Percentiles rank a stretch among this genome's conserved stretches.
Conservation (phyloP, 1,139 yeast genomes). For the Blastobotrys illinoisensis region DNA sequence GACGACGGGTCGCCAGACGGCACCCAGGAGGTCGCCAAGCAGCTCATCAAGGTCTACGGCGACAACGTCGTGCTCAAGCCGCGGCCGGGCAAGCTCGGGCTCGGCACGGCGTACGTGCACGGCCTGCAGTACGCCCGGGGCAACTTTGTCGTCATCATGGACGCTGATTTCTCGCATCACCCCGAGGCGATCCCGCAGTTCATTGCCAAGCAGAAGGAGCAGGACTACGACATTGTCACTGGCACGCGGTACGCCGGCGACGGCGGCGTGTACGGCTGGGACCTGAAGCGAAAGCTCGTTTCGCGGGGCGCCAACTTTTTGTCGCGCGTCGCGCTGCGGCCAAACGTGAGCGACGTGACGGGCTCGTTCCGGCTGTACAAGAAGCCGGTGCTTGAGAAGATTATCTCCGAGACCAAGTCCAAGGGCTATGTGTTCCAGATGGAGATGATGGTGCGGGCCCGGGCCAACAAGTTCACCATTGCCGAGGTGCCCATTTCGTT, state of each 20-base stretch:
- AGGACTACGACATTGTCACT: slow-evolving; percentile 71
- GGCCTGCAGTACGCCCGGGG: slow-evolving; percentile 72
- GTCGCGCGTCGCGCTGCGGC: slow-evolving; percentile 67
- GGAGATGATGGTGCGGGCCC: slow-evolving; percentile 87
- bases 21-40: slow-evolving; percentile 67
- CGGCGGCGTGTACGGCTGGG: slow-evolving; percentile 87
- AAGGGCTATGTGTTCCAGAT: slow-evolving; percentile 85
- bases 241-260: slow-evolving; percentile 79
- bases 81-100: slow-evolving; percentile 73
- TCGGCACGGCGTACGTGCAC: slow-evolving; percentile 75
- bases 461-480: slow-evolving; percentile 61
- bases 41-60: slow-evolving; percentile 61
- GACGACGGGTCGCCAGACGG: slow-evolving; percentile 84
- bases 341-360: slow-evolving; percentile 69
- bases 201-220: slow-evolving; percentile 60
- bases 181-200: slow-evolving; percentile 78
- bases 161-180: slow-evolving; percentile 75
- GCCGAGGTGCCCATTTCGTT: slow-evolving; percentile 79
- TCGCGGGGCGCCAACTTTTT: slow-evolving; percentile 79
- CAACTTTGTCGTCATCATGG: slow-evolving; percentile 75
- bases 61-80: slow-evolving; percentile 61
- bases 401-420: slow-evolving; percentile 64
- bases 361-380: slow-evolving; percentile 77
- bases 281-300: slow-evolving; percentile 70
- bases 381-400: slow-evolving; percentile 60